Base-by-base conservation (phyloP, 1,284 basidiomycete genomes). In the Wallemia hederae region DNA sequence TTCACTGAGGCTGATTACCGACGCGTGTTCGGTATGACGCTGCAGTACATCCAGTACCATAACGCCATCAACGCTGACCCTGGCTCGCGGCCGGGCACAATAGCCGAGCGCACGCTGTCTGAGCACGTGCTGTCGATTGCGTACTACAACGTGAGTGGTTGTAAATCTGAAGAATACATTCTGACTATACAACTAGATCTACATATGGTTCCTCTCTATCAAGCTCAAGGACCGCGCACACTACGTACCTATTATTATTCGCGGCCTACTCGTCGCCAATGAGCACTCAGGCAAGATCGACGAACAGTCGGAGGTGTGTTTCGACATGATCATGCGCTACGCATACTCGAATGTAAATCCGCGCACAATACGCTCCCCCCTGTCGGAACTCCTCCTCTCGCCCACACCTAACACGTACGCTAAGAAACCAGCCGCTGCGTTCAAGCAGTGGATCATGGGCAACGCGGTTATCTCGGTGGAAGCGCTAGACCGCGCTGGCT, bases 271-370 rank as follows among this genome's bases (percentile, higher is more conserved):
- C 15, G 76, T 91, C 55, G 90, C 89, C 14, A 91, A 92, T 70
- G 84, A 87, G 63, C 81, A 79, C 24, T 79, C 80, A 59, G 72
- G 74, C 2, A 74, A 79, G 49, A 74, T 94, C 1, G 90, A 97
- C 68, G 88, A 88, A 65, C 82, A 85, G 58, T 89, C 89, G 0
- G 88, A 97, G 70, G 91, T 97, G 24, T 94, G 89, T 69, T 92
- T 98, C 67, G 94, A 99, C 70, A 98, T 92, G 85, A 76, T 99
- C 5, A 85, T 89, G 22, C 78, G 94, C 19, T 96, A 94, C 69
- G 85, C 92, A 0, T 96, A 92, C 67, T 87, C 84, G 24, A 91
- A 85, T 65, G 89, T 89, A 15, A 89, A 96, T 67, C 87, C 92
- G 0, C 80, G 86, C 59, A 89, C 91, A 0, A 80, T 85, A 0